Base-by-base conservation (phyloP, 1,284 basidiomycete species). In the Pascua guehoae region DNA sequence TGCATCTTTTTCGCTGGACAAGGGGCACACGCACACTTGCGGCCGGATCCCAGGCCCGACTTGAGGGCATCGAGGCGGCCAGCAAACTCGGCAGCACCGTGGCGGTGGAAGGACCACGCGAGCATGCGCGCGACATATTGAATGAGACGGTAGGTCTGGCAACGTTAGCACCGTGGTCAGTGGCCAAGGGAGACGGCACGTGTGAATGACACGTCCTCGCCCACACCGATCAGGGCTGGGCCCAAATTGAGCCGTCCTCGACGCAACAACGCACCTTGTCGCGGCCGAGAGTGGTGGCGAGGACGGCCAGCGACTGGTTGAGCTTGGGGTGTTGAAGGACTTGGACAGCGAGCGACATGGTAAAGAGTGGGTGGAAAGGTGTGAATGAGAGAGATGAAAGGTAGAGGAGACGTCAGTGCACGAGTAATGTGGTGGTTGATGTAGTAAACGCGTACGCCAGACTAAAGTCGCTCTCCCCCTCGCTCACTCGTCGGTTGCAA, bases 71-170 rank as follows among this genome's bases (percentile, higher is more conserved):
- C 84, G 85, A 88, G 93, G 63, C 87, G 81, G 0, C 82, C 81
- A 7, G 87, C 88, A 53, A 86, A 80, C 32, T 81, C 75, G 67
- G 86, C 86, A 67, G 85, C 71, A 1, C 87, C 88, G 44, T 83
- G 81, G 2, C 80, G 80, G 47, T 87, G 71, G 32, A 88, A 79
- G 69, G 85, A 85, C 89, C 90, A 98, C 0, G 92, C 87, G 61
- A 93, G 83, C 75, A 98, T 87, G 24, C 95, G 87, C 48, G 95
- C 83, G 63, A 91, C 86, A 79, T 94, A 98, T 79, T 99, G 95
- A 58, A 94, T 78, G 36, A 91, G 84, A 66, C 95, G 87, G 78
- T 97, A 95, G 41, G 86, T 81, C 91, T 94, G 57, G 41, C 9
- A 16, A 17, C 18, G 14, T 44, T 14, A 41, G 15, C 41, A 17